phyloP scores from a whole-genome alignment of 306 rosid genomes.

The Dicorynia guianensis region DNA sequence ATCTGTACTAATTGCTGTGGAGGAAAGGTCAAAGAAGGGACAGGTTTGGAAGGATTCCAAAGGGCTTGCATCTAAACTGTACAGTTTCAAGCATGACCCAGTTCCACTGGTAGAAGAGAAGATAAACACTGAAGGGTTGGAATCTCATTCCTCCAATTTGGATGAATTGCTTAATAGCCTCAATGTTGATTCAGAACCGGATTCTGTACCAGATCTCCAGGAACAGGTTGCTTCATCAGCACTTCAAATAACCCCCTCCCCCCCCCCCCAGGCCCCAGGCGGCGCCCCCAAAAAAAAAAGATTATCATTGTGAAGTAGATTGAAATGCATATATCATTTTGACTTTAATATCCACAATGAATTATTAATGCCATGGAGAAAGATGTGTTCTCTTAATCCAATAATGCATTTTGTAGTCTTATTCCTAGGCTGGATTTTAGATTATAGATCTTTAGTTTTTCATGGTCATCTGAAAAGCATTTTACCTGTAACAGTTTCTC shows the following conservation, averaged over 20 bases:
- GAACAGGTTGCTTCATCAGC: constrained; percentile 77
- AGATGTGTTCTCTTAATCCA: constrained; percentile 28
- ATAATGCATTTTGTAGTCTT: constrained; percentile 28
- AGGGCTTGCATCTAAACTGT: constrained; percentile 86
- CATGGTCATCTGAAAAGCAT: constrained; percentile 4
- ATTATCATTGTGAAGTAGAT: constrained; percentile 34
- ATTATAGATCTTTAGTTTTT: constrained; percentile 13
- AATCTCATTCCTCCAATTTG: constrained; percentile 51
- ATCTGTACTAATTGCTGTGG: constrained; percentile 65
- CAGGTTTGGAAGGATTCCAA: constrained; percentile 82
- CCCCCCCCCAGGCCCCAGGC: too few relatives aligned
- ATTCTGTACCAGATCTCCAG: constrained; percentile 78
- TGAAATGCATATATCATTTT: constrained; percentile 18
- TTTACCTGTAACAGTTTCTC: constrained; percentile 32
- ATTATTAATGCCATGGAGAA: constrained; percentile 26
- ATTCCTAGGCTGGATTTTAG: constrained; percentile 31
- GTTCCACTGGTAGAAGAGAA: constrained; percentile 59
- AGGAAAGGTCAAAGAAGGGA: constrained; percentile 76
- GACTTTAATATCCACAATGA: constrained; percentile 26
- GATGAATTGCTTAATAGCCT: constrained; percentile 70
- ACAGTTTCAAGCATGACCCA: constrained; percentile 84
- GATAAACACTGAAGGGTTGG: constrained; percentile 42
- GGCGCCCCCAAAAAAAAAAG: neutral
- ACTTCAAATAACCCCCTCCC: constrained; percentile 22
- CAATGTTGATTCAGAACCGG: constrained; percentile 65